phyloP scores from a whole-genome alignment of 2,329 filamentous ascomycete species.

The Drechslerella stenobrocha region DNA sequence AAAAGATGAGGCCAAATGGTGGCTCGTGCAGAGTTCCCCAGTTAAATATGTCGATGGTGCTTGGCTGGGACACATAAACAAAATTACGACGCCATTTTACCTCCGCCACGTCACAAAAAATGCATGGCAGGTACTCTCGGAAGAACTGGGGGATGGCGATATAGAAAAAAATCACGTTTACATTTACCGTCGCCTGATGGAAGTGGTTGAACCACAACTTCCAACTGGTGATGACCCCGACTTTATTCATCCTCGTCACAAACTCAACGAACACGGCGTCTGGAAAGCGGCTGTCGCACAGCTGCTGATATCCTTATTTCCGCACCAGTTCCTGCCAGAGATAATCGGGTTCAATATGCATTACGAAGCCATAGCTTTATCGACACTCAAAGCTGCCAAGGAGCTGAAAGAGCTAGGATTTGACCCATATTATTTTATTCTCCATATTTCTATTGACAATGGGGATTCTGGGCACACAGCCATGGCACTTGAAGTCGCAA shows the following conservation, averaged over 20 bases:
- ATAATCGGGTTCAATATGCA: slow-evolving; percentile 61
- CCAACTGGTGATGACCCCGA: slow-evolving; percentile 52
- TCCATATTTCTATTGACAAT: slow-evolving; percentile 62
- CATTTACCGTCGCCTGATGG: slow-evolving; percentile 54
- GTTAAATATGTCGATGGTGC: slow-evolving; percentile 60
- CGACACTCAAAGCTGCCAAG: slow-evolving; percentile 56
- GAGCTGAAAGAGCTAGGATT: slow-evolving; percentile 59
- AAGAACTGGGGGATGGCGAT: slow-evolving; percentile 61
- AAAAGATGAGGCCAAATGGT: slow-evolving; percentile 56
- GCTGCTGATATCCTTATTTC: slow-evolving; percentile 59
- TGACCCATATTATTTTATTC: slow-evolving; percentile 59
- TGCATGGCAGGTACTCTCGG: slow-evolving; percentile 60
- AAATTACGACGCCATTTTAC: slow-evolving; percentile 57
- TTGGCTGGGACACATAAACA: slow-evolving; percentile 59
- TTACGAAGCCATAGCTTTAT: slow-evolving; percentile 58
- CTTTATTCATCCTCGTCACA: slow-evolving; percentile 54
- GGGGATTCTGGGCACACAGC: slow-evolving; percentile 59
- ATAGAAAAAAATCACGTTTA: slow-evolving; percentile 58
- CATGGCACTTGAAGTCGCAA: slow-evolving; percentile 58
- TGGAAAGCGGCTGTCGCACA: slow-evolving; percentile 60
- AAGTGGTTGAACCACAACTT: slow-evolving; percentile 49
- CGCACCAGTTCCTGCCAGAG: slow-evolving; percentile 60
- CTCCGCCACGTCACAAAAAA: slow-evolving; percentile 56
- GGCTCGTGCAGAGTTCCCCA: slow-evolving; percentile 57
- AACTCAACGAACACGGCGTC: slow-evolving; percentile 52